Evolutionary conservation across 2,329 filamentous ascomycete species (phyloP).

Genomic region (Claviceps sp.): DNA sequence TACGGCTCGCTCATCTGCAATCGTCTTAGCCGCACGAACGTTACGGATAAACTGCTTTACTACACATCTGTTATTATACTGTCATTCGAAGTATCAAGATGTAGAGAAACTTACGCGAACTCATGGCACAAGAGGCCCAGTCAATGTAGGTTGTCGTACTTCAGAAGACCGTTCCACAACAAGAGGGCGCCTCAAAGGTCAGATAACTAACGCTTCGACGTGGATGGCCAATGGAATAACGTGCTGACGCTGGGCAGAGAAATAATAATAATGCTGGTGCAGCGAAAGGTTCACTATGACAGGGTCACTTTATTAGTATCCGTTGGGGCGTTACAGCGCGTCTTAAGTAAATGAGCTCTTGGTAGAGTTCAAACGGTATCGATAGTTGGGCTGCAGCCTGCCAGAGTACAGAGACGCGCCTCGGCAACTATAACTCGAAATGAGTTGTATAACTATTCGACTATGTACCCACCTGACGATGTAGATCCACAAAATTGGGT

Average conservation of each 20-base stretch:
- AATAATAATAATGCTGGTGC: not conserved
- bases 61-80: constrained; percentile 23
- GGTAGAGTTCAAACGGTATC: too few relatives aligned
- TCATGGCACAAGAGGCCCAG: constrained; percentile 18
- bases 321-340: not conserved
- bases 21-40: constrained; percentile 95
- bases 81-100: constrained; percentile 4
- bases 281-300: not conserved
- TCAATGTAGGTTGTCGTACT: not conserved
- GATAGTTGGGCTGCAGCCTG: too few relatives aligned
- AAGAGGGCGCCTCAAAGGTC: not conserved
- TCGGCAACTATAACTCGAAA: too few relatives aligned
- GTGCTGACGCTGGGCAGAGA: not conserved
- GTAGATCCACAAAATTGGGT: too few relatives aligned
- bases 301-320: not conserved
- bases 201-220: not conserved
- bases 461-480: too few relatives aligned
- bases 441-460: too few relatives aligned
- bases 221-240: not conserved
- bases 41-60: constrained; percentile 99
- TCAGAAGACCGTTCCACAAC: constrained; percentile 2
- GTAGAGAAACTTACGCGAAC: constrained; percentile 21
- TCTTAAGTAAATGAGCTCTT: too few relatives aligned
- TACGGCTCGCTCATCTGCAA: constrained; percentile 94
- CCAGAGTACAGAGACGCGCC: too few relatives aligned